Evolutionary conservation across 352 stramenopile species (phyloP).

Genomic region (Pythium angustatum): DNA sequence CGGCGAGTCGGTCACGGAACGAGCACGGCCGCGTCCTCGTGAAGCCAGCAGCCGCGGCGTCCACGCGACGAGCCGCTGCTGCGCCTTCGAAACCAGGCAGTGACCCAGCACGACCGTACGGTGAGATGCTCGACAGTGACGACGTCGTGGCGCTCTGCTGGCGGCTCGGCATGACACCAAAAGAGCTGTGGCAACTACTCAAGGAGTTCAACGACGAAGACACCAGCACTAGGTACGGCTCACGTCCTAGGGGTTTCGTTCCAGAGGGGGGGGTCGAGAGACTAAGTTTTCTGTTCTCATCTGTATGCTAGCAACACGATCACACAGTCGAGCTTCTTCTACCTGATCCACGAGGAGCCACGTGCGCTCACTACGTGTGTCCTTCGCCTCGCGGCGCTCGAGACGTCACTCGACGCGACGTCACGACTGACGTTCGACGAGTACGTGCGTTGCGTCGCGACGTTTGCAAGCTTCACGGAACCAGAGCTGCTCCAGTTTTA

Average conservation of each 20-base stretch:
- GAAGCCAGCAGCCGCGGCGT: too few relatives aligned
- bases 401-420: background rate
- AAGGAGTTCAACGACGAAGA: conserved; percentile 32
- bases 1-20: too few relatives aligned
- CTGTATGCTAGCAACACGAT: conserved; percentile 28
- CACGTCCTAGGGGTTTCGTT: background rate
- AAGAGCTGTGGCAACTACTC: conserved; percentile 27
- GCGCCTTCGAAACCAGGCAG: too few relatives aligned
- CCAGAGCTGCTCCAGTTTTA: conserved; percentile 58
- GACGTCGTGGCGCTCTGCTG: conserved; percentile 24
- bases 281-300: too few relatives aligned
- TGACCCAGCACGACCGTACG: conserved; percentile 14
- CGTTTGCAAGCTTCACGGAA: conserved; percentile 50
- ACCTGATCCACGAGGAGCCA: conserved; percentile 52
- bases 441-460: conserved; percentile 48
- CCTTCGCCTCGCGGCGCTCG: conserved; percentile 35
- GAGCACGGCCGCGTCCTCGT: too few relatives aligned
- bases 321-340: conserved; percentile 42
- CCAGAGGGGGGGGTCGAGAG: too few relatives aligned
- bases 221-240: conserved; percentile 36
- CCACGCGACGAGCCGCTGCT: too few relatives aligned
- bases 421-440: conserved; percentile 53
- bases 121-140: conserved; percentile 24
- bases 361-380: conserved; percentile 45
- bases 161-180: conserved; percentile 12